Evolutionary conservation across 805 yeast species (phyloP).

Genomic region (Pichia eremophila): DNA sequence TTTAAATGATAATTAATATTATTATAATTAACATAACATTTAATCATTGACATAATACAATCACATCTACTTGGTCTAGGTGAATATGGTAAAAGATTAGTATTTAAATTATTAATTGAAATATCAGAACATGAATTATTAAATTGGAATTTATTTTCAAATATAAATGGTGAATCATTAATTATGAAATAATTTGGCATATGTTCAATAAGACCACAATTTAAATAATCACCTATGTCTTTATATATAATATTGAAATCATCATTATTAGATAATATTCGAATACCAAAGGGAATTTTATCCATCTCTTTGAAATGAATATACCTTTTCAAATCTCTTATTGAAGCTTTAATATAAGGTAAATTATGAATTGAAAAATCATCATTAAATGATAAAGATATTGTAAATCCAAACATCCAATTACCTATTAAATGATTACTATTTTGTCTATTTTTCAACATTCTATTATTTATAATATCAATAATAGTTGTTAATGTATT

Average conservation of each 20-base stretch:
- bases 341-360: slow-evolving; percentile 82
- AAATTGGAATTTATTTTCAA: background rate
- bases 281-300: slow-evolving; percentile 30
- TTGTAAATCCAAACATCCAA: slow-evolving; percentile 73
- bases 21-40: slow-evolving; percentile 26
- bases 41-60: slow-evolving; percentile 32
- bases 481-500: slow-evolving; percentile 67
- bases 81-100: slow-evolving; percentile 26
- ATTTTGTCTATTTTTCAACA: slow-evolving; percentile 1
- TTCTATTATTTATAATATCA: slow-evolving; percentile 38
- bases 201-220: slow-evolving; percentile 8
- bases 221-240: slow-evolving; percentile 8
- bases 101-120: background rate
- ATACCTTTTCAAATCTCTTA: slow-evolving; percentile 74
- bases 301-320: slow-evolving; percentile 32
- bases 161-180: background rate
- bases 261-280: background rate
- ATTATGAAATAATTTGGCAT: slow-evolving; percentile 10
- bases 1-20: background rate
- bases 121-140: background rate
- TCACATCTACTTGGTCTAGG: slow-evolving; percentile 37
- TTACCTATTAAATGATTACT: slow-evolving; percentile 28
- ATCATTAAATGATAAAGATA: slow-evolving; percentile 81
- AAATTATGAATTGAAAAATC: slow-evolving; percentile 51
- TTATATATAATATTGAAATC: background rate